phyloP scores from a whole-genome alignment of 1,139 yeast genomes.

The Hemisphaericaspora xylanilytica region DNA sequence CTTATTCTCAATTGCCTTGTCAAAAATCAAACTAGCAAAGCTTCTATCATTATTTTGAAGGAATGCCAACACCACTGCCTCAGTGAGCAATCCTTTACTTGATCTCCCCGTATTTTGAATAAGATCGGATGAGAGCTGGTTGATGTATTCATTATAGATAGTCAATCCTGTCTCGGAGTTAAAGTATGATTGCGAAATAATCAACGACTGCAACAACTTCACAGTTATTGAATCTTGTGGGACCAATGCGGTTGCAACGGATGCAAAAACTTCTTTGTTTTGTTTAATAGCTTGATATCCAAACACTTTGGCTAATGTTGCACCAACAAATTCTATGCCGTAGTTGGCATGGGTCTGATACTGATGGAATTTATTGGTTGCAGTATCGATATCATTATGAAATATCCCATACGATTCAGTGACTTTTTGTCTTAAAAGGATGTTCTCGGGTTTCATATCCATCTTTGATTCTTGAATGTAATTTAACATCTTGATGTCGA shows the following conservation, averaged over 20 bases:
- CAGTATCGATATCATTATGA: conserved; percentile 25
- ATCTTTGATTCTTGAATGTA: conserved; percentile 14
- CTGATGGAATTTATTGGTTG: conserved; percentile 31
- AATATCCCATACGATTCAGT: conserved; percentile 40
- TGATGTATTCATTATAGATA: conserved; percentile 52
- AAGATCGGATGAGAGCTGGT: conserved; percentile 32
- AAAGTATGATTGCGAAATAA: conserved; percentile 48
- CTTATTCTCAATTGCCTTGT: conserved; percentile 49
- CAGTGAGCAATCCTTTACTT: conserved; percentile 49
- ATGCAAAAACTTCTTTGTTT: conserved; percentile 29
- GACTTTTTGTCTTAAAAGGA: conserved; percentile 26
- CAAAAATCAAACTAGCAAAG: conserved; percentile 59
- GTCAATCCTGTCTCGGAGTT: conserved; percentile 33
- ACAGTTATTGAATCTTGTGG: conserved; percentile 33
- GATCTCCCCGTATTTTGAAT: conserved; percentile 37
- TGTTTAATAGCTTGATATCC: conserved; percentile 42
- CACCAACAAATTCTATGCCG: conserved; percentile 37
- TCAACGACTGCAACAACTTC: conserved; percentile 40
- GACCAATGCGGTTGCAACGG: conserved; percentile 47
- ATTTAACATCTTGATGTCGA: conserved; percentile 5
- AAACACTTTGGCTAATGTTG: conserved; percentile 27
- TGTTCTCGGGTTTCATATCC: conserved; percentile 29
- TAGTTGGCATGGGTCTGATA: conserved; percentile 37
- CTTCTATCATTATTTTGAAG: conserved; percentile 55
- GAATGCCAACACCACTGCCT: conserved; percentile 49